These are phyloP conservation scores for Pichia sp. DNA, from an alignment of 1,139 yeast genomes.

Conservation along the genomic window DNA sequence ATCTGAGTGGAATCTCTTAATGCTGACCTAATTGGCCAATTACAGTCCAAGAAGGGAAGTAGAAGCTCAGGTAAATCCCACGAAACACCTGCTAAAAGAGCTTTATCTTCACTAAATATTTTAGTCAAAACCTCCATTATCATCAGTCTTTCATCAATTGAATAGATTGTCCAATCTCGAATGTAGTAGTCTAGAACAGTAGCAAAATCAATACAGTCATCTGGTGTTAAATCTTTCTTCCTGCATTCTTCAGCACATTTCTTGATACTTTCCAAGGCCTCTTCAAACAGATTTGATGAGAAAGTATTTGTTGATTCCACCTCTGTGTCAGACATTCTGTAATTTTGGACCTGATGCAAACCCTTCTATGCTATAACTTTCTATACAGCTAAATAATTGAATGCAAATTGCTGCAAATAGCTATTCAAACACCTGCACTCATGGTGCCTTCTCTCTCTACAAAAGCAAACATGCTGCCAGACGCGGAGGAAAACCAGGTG, in stretches of 20 bases:
- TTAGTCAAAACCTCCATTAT: conserved; percentile 37
- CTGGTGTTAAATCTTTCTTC: conserved; percentile 25
- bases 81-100: conserved; percentile 62
- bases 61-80: conserved; percentile 80
- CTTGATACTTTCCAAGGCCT: conserved; percentile 16
- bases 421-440: too few species aligned
- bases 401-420: too few species aligned
- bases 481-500: too few species aligned
- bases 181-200: conserved; percentile 62
- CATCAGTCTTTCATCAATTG: conserved; percentile 41
- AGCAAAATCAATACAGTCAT: conserved; percentile 65
- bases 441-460: too few species aligned
- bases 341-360: too few species aligned
- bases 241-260: conserved; percentile 23
- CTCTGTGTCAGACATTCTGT: conserved; percentile 24
- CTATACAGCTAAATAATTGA: too few species aligned
- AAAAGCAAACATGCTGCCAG: too few species aligned
- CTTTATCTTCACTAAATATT: conserved; percentile 37
- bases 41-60: conserved; percentile 36
- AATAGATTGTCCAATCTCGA: conserved; percentile 40
- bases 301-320: conserved; percentile 19
- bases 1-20: conserved; percentile 21
- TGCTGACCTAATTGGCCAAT: conserved; percentile 17
- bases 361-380: too few species aligned
- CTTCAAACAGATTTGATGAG: conserved; percentile 15